Evolutionary conservation across 208 protist genomes (phyloP).

Genomic region (Leishmania major): DNA sequence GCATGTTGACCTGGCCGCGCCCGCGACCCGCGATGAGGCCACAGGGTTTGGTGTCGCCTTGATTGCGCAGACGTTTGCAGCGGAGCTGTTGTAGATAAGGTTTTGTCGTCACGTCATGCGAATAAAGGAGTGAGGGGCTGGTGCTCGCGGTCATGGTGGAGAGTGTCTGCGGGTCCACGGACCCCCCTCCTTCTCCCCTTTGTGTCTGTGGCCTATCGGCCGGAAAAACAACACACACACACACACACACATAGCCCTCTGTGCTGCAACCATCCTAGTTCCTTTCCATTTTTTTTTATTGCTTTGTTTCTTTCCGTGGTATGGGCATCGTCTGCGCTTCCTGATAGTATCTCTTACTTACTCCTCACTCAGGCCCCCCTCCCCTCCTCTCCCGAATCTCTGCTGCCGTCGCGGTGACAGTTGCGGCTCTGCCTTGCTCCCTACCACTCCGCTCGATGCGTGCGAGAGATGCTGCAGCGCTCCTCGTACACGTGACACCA

Average conservation of each 20-base stretch:
- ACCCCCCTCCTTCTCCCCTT: not conserved
- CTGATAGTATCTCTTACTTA: no score
- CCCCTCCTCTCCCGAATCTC: not conserved
- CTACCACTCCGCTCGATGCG: not conserved
- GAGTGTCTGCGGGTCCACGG: not conserved
- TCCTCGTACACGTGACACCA: not conserved
- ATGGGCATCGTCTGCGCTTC: not conserved
- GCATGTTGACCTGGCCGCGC: conserved; percentile 86
- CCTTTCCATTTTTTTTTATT: no score
- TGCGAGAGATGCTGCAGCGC: not conserved
- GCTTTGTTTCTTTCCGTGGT: not conserved
- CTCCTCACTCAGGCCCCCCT: no score
- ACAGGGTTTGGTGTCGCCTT: conserved; percentile 84
- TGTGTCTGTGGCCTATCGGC: not conserved
- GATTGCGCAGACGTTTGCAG: conserved; percentile 54
- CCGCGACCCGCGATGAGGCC: conserved; percentile 61
- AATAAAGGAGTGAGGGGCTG: not conserved
- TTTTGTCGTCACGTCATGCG: not conserved
- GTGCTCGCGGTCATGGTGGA: not conserved
- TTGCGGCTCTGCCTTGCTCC: not conserved
- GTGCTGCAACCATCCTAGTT: no score
- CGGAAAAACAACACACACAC: not conserved
- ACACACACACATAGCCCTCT: no score
- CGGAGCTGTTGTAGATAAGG: conserved; percentile 22
- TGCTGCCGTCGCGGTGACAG: not conserved